Conservation (phyloP, 371 early-diverging fungal genomes). For the Lichtheimia ornata region DNA sequence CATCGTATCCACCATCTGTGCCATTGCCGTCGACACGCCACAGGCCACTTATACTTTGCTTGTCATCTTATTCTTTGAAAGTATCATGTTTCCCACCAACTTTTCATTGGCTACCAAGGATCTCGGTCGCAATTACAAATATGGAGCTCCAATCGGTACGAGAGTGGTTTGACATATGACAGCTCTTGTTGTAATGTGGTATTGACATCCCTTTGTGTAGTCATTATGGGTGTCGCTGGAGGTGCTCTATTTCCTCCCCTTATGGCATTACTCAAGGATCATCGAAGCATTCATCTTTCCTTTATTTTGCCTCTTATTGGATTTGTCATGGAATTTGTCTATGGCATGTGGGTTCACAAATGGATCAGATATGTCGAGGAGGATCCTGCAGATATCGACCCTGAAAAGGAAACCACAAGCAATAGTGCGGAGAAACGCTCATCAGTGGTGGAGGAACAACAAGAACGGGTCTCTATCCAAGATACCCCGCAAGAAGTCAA, state of each 20-base stretch:
- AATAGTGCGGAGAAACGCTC: too few species aligned
- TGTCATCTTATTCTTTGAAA: constrained; percentile 45
- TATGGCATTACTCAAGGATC: constrained; percentile 38
- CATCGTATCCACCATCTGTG: constrained; percentile 30
- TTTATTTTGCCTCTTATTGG: constrained; percentile 37
- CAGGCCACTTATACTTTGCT: constrained; percentile 36
- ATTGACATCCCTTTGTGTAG: too few species aligned
- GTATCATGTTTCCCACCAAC: constrained; percentile 51
- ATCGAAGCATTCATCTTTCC: constrained; percentile 32
- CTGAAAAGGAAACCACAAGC: not conserved
- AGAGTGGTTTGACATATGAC: too few species aligned
- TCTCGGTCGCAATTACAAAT: constrained; percentile 48
- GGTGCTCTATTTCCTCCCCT: constrained; percentile 46
- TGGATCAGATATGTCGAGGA: constrained; percentile 46
- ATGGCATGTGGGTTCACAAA: constrained; percentile 29
- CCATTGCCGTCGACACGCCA: constrained; percentile 34
- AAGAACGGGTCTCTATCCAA: too few species aligned
- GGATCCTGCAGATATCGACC: not conserved
- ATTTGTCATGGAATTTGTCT: constrained; percentile 35
- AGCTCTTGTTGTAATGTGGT: too few species aligned
- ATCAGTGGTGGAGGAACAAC: too few species aligned
- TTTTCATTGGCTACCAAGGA: constrained; percentile 46
- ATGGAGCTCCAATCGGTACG: constrained; percentile 43
- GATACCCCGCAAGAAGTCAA: too few species aligned
- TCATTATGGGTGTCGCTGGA: constrained; percentile 48